These are phyloP conservation scores for Ceratocystis smalleyi DNA, from an alignment of 2,329 filamentous ascomycete species.

Conservation along the genomic window DNA sequence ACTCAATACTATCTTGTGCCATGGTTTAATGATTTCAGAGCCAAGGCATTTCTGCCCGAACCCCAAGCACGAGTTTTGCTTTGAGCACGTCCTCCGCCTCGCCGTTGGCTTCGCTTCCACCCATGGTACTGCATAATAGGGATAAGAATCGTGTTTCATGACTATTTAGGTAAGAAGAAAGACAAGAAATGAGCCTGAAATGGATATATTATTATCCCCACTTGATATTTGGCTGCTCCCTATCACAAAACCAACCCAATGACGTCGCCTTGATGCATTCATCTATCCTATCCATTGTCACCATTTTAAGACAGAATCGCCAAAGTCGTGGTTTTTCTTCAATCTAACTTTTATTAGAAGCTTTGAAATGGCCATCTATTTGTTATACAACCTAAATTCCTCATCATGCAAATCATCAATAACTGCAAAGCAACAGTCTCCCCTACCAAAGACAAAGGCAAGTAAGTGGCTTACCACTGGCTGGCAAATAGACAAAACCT, in stretches of 20 bases:
- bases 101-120: neutral
- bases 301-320: neutral
- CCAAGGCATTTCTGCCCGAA: neutral
- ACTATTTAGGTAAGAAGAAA: neutral
- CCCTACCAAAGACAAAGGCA: neutral
- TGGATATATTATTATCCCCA: neutral
- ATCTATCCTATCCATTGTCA: neutral
- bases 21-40: neutral
- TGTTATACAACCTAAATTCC: slow-evolving; percentile 4
- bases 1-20: neutral
- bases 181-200: neutral
- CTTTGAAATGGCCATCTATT: neutral
- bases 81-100: neutral
- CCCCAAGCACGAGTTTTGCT: neutral
- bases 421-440: slow-evolving; percentile 2
- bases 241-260: neutral
- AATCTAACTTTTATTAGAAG: slow-evolving; percentile 6
- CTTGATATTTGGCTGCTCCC: neutral
- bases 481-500: neutral
- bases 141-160: slow-evolving; percentile 1
- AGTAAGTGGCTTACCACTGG: neutral
- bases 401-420: slow-evolving; percentile 11
- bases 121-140: neutral
- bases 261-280: neutral
- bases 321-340: neutral